A percentile compares a stretch with the other conserved stretches of the same genome.
Evolutionary conservation across 805 yeast genomes (phyloP).

Genomic region (Yamadazyma sp.): DNA sequence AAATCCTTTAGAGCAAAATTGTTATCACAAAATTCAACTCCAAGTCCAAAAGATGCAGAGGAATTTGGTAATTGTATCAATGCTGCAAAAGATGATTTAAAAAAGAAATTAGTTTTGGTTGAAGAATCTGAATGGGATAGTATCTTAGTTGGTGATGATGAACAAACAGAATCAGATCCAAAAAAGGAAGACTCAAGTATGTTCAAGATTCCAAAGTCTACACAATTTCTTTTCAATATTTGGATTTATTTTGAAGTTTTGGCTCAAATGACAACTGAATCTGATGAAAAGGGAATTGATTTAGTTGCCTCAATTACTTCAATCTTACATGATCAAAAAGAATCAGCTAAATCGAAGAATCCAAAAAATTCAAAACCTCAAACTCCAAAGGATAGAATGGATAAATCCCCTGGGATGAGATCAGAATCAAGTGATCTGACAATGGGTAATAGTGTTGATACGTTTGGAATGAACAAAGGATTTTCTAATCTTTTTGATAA

Average conservation of each 20-base stretch:
- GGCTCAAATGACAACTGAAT: constrained; percentile 59
- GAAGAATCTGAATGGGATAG: constrained; percentile 30
- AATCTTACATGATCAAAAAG: constrained; percentile 19
- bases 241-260: constrained; percentile 69
- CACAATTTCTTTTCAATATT: constrained; percentile 56
- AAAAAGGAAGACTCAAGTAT: constrained; percentile 1
- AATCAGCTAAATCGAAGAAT: constrained; percentile 6
- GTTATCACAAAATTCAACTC: constrained; percentile 5
- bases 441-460: constrained; percentile 10
- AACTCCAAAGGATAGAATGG: constrained; percentile 1
- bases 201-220: constrained; percentile 34
- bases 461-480: constrained; percentile 13
- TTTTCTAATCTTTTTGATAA: constrained; percentile 32
- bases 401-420: constrained; percentile 13
- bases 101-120: constrained; percentile 27
- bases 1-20: constrained; percentile 11
- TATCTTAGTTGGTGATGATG: constrained; percentile 17
- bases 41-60: constrained; percentile 9
- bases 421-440: constrained; percentile 29
- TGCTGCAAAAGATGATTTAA: constrained; percentile 11
- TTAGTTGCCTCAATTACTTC: constrained; percentile 39
- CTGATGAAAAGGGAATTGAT: constrained; percentile 43
- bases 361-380: constrained; percentile 1
- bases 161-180: background rate
- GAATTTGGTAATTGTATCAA: constrained; percentile 7